Conservation (phyloP, 2,329 filamentous ascomycete species). For the Plenodomus tracheiphilus region DNA sequence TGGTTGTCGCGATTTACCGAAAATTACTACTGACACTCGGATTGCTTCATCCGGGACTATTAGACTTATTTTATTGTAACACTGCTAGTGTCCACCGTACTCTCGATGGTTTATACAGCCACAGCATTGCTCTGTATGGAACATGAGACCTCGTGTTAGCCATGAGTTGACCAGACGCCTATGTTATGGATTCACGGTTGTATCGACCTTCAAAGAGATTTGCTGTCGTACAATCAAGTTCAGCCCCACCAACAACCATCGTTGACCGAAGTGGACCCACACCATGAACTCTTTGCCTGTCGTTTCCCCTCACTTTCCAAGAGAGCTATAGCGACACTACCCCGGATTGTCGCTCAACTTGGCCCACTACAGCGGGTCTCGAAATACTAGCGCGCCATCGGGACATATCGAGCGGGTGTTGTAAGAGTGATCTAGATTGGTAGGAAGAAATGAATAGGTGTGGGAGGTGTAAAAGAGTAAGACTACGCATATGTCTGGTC, state of each 20-base stretch:
- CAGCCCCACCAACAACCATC: constrained; percentile 3
- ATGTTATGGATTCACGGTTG: too few relatives aligned
- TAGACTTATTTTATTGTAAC: too few relatives aligned
- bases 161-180: too few relatives aligned
- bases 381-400: not conserved
- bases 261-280: constrained; percentile 5
- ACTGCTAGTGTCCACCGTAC: too few relatives aligned
- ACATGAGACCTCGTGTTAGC: too few relatives aligned
- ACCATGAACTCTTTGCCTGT: constrained; percentile 4
- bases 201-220: too few relatives aligned
- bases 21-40: constrained; percentile 8
- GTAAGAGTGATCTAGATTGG: constrained; percentile 5
- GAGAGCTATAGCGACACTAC: constrained; percentile 9
- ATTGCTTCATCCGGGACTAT: too few relatives aligned
- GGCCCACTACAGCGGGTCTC: constrained; percentile 9
- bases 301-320: constrained; percentile 31
- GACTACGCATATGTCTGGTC: not conserved
- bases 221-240: too few relatives aligned
- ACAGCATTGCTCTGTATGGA: too few relatives aligned
- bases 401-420: constrained; percentile 1
- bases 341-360: constrained; percentile 22
- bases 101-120: too few relatives aligned
- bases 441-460: constrained; percentile 7
- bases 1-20: constrained; percentile 13
- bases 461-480: constrained; percentile 1